Evolutionary conservation across 2,329 filamentous ascomycete species (phyloP).

Genomic region (Cercospora beticola): DNA sequence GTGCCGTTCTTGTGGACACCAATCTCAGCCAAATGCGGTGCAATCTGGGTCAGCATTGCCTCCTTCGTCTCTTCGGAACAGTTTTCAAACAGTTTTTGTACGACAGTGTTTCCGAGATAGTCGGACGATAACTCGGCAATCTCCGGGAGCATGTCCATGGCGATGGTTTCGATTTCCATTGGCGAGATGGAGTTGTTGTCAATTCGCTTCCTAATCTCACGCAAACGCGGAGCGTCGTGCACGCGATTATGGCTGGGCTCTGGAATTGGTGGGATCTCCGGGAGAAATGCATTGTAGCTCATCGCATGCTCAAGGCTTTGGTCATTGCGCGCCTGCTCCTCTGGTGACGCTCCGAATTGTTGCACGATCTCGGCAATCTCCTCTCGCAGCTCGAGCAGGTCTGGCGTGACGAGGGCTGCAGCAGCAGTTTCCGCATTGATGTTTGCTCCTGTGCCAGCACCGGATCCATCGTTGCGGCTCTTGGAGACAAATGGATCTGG

Average conservation of each 20-base stretch:
- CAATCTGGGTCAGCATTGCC: constrained; percentile 83
- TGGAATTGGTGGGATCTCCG: constrained; percentile 84
- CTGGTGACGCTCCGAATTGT: constrained; percentile 81
- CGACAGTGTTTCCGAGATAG: constrained; percentile 98
- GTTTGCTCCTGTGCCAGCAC: constrained; percentile 32
- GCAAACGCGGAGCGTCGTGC: constrained; percentile 89
- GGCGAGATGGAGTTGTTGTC: constrained; percentile 88
- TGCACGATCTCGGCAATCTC: constrained; percentile 84
- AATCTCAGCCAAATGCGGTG: constrained; percentile 91
- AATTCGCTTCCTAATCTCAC: constrained; percentile 95
- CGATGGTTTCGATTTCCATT: constrained; percentile 87
- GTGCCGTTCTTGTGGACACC: constrained; percentile 99
- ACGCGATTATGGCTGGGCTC: constrained; percentile 86
- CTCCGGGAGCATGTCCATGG: constrained; percentile 91
- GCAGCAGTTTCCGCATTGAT: constrained; percentile 49
- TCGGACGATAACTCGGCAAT: constrained; percentile 93
- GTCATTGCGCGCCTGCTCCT: constrained; percentile 72
- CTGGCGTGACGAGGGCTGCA: constrained; percentile 65
- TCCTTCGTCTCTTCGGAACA: constrained; percentile 89
- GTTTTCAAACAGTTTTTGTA: constrained; percentile 96
- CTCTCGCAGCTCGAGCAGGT: constrained; percentile 72
- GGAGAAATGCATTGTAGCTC: constrained; percentile 66
- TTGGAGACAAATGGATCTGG: constrained; percentile 70
- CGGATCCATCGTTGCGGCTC: constrained; percentile 40
- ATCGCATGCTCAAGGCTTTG: constrained; percentile 75